Base-by-base conservation (phyloP, 2,329 filamentous ascomycete genomes). In the Penicillium sp. region DNA sequence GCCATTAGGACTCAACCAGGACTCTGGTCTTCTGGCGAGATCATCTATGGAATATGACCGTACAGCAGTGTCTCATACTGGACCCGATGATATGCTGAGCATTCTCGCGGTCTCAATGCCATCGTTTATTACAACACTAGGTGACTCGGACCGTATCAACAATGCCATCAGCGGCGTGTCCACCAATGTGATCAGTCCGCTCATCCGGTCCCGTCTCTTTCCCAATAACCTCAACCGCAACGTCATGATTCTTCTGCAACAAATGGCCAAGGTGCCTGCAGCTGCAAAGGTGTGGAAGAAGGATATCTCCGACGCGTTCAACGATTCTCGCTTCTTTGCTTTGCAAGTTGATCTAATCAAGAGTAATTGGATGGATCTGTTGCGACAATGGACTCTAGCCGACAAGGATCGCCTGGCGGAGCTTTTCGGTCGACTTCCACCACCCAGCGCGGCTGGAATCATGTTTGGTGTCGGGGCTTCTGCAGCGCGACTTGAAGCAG, bases 391-490 rank as follows among this genome's bases (percentile, higher is more conserved):
- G 85, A 76, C 80, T 3, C 68, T 89, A 10, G 78, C 78, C 11
- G 92, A 98, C 62, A 95, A 94, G 65, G 89, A 95, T 38, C 80
- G 85, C 31, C 76, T 98, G 66, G 71, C 81, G 0, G 92, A 98
- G 45, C 70, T 95, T 3, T 66, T 96, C 6, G 73, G 77, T 25
- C 82, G 87, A 13, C 76, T 98, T 45, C 81, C 81, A 4, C 77
- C 89, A 3, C 92, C 92, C 4, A 87, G 89, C 1, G 90, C 89
- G 10, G 92, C 93, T 0, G 92, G 92, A 6, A 93, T 98, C 51
- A 90, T 98, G 60, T 98, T 98, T 56, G 92, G 92, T n/a, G 92
- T 98, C 0, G 93, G 93, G 8, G 92, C 92, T 5, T 88, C 86
- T 14, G 93, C 89, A 29, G 92, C 92, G 23, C 77, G 92, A 41